phyloP scores from a whole-genome alignment of 2,329 filamentous ascomycete genomes.

The Hymenoscyphus linearis region DNA sequence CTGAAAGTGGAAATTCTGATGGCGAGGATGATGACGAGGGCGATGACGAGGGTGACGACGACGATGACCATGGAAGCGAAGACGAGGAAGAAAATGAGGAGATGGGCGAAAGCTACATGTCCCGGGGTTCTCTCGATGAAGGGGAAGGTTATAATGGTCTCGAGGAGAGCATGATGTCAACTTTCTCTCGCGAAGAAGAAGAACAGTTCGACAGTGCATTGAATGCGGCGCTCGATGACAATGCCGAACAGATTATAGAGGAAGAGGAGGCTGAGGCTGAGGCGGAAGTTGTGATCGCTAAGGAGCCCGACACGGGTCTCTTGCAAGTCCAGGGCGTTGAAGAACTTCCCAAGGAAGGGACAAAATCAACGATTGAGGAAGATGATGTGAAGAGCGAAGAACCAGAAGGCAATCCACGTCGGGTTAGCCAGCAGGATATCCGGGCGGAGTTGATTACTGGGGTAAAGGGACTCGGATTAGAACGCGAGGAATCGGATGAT shows the following conservation, averaged over 20 bases:
- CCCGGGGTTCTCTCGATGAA: conserved; percentile 44
- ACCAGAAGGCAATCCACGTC: not conserved
- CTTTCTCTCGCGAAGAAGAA: conserved; percentile 20
- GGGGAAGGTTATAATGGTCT: conserved; percentile 34
- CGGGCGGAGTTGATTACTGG: conserved; percentile 56
- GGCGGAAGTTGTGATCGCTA: conserved; percentile 27
- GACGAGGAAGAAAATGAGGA: conserved; percentile 47
- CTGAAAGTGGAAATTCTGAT: conserved; percentile 59
- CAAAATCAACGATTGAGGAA: not conserved
- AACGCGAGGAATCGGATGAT: conserved; percentile 32
- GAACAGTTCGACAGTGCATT: conserved; percentile 17
- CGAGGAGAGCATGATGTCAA: conserved; percentile 26
- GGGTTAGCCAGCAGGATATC: conserved; percentile 38
- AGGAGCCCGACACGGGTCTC: conserved; percentile 14
- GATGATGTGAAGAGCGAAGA: not conserved
- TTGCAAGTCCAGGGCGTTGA: not conserved
- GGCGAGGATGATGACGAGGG: not conserved
- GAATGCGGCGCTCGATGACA: conserved; percentile 29
- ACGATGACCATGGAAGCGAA: conserved; percentile 41
- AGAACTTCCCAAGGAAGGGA: not conserved
- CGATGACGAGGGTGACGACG: conserved; percentile 46
- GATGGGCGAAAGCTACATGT: conserved; percentile 52
- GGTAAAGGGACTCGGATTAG: conserved; percentile 47
- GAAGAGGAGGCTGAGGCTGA: conserved; percentile 31
- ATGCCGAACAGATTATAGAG: conserved; percentile 27